Conservation (phyloP, 2,329 filamentous ascomycete genomes). For the Acrodontium crateriforme region DNA sequence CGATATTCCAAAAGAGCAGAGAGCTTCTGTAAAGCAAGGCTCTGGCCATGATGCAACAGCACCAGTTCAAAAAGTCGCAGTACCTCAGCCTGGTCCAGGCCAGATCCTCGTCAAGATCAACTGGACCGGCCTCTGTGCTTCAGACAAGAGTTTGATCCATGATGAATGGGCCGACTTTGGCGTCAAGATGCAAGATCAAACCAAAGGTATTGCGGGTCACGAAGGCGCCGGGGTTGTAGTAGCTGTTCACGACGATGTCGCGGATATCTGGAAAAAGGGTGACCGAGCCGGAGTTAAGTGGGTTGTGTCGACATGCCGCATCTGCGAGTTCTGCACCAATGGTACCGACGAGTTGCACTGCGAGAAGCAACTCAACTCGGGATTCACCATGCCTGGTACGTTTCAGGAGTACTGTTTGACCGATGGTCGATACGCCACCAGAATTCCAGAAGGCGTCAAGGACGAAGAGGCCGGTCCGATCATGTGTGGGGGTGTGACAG, state of each 20-base stretch:
- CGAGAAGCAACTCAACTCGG: conserved; percentile 23
- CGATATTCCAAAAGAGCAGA: conserved; percentile 23
- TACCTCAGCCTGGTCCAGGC: conserved; percentile 18
- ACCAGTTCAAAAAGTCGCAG: conserved; percentile 18
- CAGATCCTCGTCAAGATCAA: conserved; percentile 25
- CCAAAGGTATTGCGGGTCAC: conserved; percentile 19
- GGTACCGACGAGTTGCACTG: conserved; percentile 25
- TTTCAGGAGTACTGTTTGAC: conserved; percentile 25
- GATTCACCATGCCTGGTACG: conserved; percentile 25
- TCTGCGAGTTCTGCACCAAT: conserved; percentile 21
- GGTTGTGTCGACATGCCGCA: conserved; percentile 14
- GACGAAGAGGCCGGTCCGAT: conserved; percentile 26
- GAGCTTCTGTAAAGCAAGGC: conserved; percentile 24
- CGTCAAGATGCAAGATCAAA: conserved; percentile 15
- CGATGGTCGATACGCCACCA: conserved; percentile 23
- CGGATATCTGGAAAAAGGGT: conserved; percentile 16
- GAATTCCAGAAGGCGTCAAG: conserved; percentile 23
- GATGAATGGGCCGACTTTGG: conserved; percentile 24
- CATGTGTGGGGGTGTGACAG: conserved; percentile 27
- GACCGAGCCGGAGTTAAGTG: conserved; percentile 23
- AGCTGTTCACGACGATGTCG: conserved; percentile 13
- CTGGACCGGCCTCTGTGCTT: conserved; percentile 20
- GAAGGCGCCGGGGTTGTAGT: conserved; percentile 20
- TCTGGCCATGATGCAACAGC: conserved; percentile 16
- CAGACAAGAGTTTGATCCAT: conserved; percentile 23